Evolutionary conservation across 371 early-diverging fungal species (phyloP).

Genomic region (Mucor velutinosus): DNA sequence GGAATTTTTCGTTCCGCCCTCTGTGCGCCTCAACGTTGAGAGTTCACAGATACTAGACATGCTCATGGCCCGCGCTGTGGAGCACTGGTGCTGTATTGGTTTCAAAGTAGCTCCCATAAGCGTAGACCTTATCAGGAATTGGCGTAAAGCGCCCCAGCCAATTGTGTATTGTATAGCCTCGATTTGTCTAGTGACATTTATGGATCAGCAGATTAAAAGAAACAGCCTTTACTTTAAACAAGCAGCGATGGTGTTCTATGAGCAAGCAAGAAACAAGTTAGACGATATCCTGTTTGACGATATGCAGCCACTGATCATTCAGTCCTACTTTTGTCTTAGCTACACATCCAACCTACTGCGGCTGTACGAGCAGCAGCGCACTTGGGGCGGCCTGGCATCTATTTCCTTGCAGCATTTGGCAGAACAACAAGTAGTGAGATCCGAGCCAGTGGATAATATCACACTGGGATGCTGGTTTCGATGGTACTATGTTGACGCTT

Average conservation of each 20-base stretch:
- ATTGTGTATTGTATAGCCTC: slow-evolving; percentile 35
- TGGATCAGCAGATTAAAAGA: slow-evolving; percentile 9
- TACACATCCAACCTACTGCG: slow-evolving; percentile 35
- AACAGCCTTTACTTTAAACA: slow-evolving; percentile 21
- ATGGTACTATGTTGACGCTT: slow-evolving; percentile 54
- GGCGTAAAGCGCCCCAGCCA: slow-evolving; percentile 17
- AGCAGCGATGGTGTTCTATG: slow-evolving; percentile 29
- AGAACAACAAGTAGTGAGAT: neutral
- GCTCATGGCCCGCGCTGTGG: slow-evolving; percentile 24
- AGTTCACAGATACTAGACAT: slow-evolving; percentile 21
- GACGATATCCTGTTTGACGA: slow-evolving; percentile 29
- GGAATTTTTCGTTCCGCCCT: slow-evolving; percentile 11
- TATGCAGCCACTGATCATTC: slow-evolving; percentile 26
- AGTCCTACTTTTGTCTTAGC: slow-evolving; percentile 33
- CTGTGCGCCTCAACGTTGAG: slow-evolving; percentile 14
- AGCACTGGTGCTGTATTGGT: slow-evolving; percentile 36
- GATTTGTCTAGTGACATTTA: slow-evolving; percentile 30
- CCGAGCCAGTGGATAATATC: slow-evolving; percentile 2
- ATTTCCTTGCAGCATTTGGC: slow-evolving; percentile 30
- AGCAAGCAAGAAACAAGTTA: slow-evolving; percentile 30
- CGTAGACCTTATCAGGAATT: slow-evolving; percentile 19
- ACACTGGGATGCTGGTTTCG: slow-evolving; percentile 29
- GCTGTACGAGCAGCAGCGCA: slow-evolving; percentile 35
- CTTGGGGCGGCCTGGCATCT: slow-evolving; percentile 32
- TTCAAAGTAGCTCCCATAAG: slow-evolving; percentile 30